phyloP scores from a whole-genome alignment of 78 protist species.

The Chrysochromulina parva region DNA sequence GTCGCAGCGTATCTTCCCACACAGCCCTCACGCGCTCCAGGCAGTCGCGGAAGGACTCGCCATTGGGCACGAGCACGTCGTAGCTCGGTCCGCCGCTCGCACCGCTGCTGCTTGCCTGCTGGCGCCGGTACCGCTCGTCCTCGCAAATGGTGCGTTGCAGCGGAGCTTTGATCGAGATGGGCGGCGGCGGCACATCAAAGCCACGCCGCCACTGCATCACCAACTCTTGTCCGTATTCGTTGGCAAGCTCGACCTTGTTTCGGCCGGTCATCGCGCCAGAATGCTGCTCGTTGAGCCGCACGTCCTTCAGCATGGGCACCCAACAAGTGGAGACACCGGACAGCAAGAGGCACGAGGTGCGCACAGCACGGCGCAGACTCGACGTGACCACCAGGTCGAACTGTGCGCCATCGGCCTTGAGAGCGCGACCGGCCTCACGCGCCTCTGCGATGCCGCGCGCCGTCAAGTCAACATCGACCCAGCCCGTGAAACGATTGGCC shows the following conservation, averaged over 20 bases:
- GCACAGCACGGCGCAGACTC: conserved; percentile 81
- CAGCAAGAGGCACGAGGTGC: conserved; percentile 66
- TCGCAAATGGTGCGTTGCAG: background rate
- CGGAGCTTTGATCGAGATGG: background rate
- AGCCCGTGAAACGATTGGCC: conserved; percentile 88
- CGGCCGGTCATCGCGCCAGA: conserved; percentile 89
- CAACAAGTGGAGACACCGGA: conserved; percentile 59
- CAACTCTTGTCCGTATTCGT: conserved; percentile 84
- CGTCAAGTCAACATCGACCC: conserved; percentile 89
- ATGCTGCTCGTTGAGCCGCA: conserved; percentile 90
- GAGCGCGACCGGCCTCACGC: conserved; percentile 67
- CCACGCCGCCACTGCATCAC: conserved; percentile 77
- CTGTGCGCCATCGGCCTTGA: conserved; percentile 44
- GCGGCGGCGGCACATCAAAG: background rate
- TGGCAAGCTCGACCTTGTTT: conserved; percentile 84
- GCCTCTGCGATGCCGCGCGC: conserved; percentile 85
- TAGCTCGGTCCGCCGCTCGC: background rate
- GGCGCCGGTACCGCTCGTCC: background rate
- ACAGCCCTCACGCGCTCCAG: conserved; percentile 20
- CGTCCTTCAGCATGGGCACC: conserved; percentile 67
- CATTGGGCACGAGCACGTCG: background rate
- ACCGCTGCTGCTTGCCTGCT: background rate
- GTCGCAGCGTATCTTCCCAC: conserved; percentile 44
- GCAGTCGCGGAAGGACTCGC: background rate
- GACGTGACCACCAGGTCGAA: conserved; percentile 84